These are phyloP conservation scores for Nannizziopsis arthrosporioides DNA, from an alignment of 2,329 filamentous ascomycete species.

Conservation along the genomic window DNA sequence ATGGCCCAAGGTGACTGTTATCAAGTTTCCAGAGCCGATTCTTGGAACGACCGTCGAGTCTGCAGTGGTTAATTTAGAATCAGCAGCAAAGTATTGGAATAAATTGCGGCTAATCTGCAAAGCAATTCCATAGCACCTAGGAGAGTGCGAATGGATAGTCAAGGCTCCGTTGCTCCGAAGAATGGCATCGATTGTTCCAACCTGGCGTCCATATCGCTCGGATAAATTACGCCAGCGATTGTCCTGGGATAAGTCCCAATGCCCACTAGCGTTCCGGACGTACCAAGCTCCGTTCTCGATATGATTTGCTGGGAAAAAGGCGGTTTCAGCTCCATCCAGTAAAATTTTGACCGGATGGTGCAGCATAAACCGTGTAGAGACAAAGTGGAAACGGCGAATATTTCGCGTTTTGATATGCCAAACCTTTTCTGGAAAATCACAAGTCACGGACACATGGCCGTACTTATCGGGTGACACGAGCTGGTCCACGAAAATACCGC, in stretches of 20 bases:
- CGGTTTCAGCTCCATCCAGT: conserved; percentile 15
- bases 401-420: conserved; percentile 36
- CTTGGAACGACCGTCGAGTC: conserved; percentile 6
- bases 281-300: conserved; percentile 18
- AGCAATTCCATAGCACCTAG: conserved; percentile 30
- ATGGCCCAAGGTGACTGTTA: conserved; percentile 26
- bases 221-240: conserved; percentile 20
- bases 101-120: conserved; percentile 47
- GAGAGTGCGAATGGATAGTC: conserved; percentile 27
- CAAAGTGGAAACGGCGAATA: conserved; percentile 32
- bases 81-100: conserved; percentile 47
- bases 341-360: conserved; percentile 14
- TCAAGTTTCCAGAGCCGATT: conserved; percentile 33
- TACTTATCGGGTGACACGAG: conserved; percentile 40
- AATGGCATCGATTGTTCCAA: conserved; percentile 44
- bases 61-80: conserved; percentile 28
- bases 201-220: conserved; percentile 37
- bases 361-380: conserved; percentile 4
- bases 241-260: conserved; percentile 18
- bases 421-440: conserved; percentile 16
- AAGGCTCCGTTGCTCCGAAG: conserved; percentile 39
- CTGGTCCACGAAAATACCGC: conserved; percentile 41
- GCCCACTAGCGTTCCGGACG: conserved; percentile 15
- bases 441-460: conserved; percentile 38
- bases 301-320: conserved; percentile 13